Base-by-base conservation (phyloP, 2,329 filamentous ascomycete genomes). In the Graphilbum fragrans region DNA sequence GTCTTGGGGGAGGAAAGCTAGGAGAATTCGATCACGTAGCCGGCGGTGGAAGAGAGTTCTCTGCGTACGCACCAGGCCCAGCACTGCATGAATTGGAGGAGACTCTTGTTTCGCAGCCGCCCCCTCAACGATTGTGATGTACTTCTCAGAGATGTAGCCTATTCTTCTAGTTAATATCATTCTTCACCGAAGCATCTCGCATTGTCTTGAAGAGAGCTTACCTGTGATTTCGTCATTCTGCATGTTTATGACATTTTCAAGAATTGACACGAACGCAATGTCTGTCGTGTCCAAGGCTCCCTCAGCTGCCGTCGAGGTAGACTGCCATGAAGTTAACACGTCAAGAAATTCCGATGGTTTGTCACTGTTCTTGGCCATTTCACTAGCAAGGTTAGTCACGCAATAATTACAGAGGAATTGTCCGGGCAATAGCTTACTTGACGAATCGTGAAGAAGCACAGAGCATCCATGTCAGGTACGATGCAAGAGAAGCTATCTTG, bases 21-120 rank as follows among this genome's bases (percentile, higher is more conserved):
- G 48, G 58, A 71, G 61, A 5, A 70, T 53, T 7, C 51, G 54
- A 47, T 72, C 67, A 39, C 69, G 61, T 20, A 66, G 58, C 19
- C 55, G 52, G 16, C 66, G 66, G 16, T 55, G 59, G 9, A 70
- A 57, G 0, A 58, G 54, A 37, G 67, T 64, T 3, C 53, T 46
- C 0, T 64, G 63, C 18, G 62, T 45, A 21, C 47, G 48, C 18
- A 58, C 54, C 22, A 69, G 47, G 3, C 47, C 46, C 4, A 23
- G 11, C 16, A 45, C 12, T 1, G 46, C 18, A 14, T 20, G 21
- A 5, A 17, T 17, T 18, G 17, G 22, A 4, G 12, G 11, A 10
- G 12, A 3, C 3, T 20, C 14, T 12, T 16, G 16, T 1, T 17
- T 9, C 2, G 5, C 9, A 11, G 10, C 41, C 1, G 44, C 23